Conservation (phyloP, 345 rosid species). For the Salix caprea region DNA sequence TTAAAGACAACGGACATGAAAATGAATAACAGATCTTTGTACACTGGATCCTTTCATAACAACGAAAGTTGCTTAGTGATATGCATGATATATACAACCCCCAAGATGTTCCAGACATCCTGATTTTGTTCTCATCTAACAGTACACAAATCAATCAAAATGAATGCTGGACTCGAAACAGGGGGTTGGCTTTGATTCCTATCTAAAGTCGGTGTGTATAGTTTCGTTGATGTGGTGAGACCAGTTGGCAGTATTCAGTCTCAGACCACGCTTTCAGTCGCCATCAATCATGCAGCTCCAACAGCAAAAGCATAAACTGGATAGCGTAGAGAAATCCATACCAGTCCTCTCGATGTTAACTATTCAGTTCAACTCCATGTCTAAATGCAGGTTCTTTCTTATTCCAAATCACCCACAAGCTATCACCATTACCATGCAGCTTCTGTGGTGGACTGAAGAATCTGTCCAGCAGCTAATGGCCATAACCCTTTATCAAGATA, state of each 20-base stretch:
- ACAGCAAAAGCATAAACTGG: neutral
- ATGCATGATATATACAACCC: too few species aligned
- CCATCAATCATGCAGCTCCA: constrained; percentile 7
- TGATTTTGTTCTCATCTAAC: too few species aligned
- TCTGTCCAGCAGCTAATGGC: constrained; percentile 14
- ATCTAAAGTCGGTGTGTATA: neutral
- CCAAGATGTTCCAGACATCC: too few species aligned
- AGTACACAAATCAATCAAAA: too few species aligned
- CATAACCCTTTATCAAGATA: constrained; percentile 12
- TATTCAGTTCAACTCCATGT: neutral
- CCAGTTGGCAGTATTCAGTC: neutral
- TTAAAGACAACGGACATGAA: too few species aligned
- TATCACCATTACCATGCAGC: constrained; percentile 37
- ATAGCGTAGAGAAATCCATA: too few species aligned
- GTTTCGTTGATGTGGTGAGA: neutral
- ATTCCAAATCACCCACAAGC: neutral
- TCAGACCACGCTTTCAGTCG: neutral
- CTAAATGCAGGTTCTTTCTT: neutral
- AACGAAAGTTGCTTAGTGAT: too few species aligned
- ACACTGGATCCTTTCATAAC: too few species aligned
- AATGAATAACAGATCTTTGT: too few species aligned
- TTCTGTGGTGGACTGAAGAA: neutral
- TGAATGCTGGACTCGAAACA: neutral
- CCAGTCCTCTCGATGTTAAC: neutral
- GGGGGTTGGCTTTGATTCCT: neutral